These are phyloP conservation scores for Zancudomyces culisetae DNA, from an alignment of 371 early-diverging fungal genomes.

Conservation along the genomic window DNA sequence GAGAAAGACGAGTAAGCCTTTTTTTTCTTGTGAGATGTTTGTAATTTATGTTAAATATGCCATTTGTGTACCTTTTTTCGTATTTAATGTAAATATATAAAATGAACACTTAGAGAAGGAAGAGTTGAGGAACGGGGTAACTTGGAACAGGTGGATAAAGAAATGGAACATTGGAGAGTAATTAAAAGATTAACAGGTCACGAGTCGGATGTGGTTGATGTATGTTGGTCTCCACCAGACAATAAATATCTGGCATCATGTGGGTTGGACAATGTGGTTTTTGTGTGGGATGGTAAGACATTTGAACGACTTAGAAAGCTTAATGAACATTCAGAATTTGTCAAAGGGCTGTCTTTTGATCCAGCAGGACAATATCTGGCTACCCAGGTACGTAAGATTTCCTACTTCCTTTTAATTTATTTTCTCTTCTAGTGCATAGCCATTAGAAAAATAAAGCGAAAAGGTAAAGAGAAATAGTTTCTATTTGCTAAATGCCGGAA, in stretches of 20 bases:
- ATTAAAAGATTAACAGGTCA: conserved; percentile 71
- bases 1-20: conserved; percentile 38
- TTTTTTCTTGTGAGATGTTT: background rate
- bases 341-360: conserved; percentile 93
- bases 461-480: too few relatives aligned
- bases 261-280: conserved; percentile 64
- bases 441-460: too few relatives aligned
- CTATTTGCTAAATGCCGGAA: too few relatives aligned
- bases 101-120: background rate
- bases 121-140: background rate
- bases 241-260: conserved; percentile 76
- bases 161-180: conserved; percentile 45
- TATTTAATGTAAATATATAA: too few relatives aligned
- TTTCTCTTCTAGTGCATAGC: too few relatives aligned
- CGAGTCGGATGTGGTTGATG: conserved; percentile 81
- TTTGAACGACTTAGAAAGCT: conserved; percentile 50
- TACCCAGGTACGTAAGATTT: conserved; percentile 32
- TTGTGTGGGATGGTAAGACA: conserved; percentile 65
- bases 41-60: too few relatives aligned
- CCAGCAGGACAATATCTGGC: conserved; percentile 87
- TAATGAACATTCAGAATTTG: conserved; percentile 66
- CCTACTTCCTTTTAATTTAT: too few relatives aligned
- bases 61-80: background rate
- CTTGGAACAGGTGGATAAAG: conserved; percentile 12
- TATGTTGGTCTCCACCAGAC: conserved; percentile 91